Evolutionary conservation across 2,329 filamentous ascomycete genomes (phyloP).

Genomic region (Penicillium italicum): DNA sequence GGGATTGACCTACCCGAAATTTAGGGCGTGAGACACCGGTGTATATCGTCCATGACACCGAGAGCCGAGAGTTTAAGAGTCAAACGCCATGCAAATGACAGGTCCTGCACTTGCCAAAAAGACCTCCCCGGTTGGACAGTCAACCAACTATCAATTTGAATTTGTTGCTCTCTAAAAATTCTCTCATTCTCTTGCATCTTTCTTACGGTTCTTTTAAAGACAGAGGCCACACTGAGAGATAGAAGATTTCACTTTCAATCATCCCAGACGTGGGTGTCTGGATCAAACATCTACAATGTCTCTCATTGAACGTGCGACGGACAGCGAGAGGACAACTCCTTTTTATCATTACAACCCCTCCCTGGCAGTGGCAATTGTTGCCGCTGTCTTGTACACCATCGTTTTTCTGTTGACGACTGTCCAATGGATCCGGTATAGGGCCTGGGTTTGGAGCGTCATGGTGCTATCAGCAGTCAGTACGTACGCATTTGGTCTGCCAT

Average conservation of each 20-base stretch:
- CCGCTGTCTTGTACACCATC: conserved; percentile 27
- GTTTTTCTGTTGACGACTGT: conserved; percentile 26
- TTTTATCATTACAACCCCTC: conserved; percentile 31
- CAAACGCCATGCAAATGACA: background rate
- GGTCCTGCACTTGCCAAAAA: background rate
- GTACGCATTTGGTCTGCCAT: background rate
- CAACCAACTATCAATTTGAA: background rate
- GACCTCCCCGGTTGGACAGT: background rate
- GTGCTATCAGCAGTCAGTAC: conserved; percentile 32
- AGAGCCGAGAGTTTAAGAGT: background rate
- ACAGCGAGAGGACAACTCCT: conserved; percentile 1
- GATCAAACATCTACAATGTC: background rate
- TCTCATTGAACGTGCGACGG: background rate
- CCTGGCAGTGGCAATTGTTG: conserved; percentile 26
- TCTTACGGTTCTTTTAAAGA: background rate
- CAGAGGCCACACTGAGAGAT: background rate
- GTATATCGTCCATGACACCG: background rate
- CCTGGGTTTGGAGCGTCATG: conserved; percentile 35
- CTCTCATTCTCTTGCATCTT: too few species aligned
- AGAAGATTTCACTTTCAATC: background rate
- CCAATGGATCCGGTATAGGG: conserved; percentile 33
- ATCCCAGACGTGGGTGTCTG: background rate
- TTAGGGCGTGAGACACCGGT: background rate
- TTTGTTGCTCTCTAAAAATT: background rate
- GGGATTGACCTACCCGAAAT: too few species aligned